These are phyloP conservation scores for Lanmaoa rubissima DNA, from an alignment of 768 basidiomycete genomes.

Conservation along the genomic window DNA sequence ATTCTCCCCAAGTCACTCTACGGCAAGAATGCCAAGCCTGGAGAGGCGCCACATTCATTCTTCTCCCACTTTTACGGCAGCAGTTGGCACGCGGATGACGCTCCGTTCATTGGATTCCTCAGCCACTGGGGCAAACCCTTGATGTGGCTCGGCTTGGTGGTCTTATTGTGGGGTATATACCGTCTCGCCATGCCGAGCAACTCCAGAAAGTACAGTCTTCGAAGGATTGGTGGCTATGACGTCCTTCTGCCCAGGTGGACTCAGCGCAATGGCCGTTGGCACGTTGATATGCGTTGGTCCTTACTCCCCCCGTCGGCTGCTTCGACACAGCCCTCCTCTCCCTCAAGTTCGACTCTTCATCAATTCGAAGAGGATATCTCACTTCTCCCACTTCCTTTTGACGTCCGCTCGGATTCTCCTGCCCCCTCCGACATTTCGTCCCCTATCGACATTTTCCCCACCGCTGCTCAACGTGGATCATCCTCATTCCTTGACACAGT, in stretches of 20 bases:
- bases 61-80: conserved; percentile 98
- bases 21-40: conserved; percentile 87
- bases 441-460: conserved; percentile 41
- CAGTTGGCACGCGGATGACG: conserved; percentile 98
- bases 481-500: conserved; percentile 51
- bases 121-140: conserved; percentile 83
- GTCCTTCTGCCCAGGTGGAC: conserved; percentile 75
- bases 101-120: conserved; percentile 94
- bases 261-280: conserved; percentile 68
- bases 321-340: conserved; percentile 44
- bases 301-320: conserved; percentile 43
- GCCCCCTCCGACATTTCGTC: conserved; percentile 48
- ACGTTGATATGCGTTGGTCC: conserved; percentile 63
- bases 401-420: conserved; percentile 56
- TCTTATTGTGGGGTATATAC: conserved; percentile 69
- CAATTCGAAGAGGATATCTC: conserved; percentile 49
- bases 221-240: conserved; percentile 71
- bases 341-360: conserved; percentile 47
- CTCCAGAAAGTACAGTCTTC: conserved; percentile 57
- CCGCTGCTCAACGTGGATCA: conserved; percentile 37
- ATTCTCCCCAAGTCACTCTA: conserved; percentile 96
- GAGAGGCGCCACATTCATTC: conserved; percentile 86
- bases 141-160: conserved; percentile 78
- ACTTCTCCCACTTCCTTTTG: conserved; percentile 64
- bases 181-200: conserved; percentile 55